Evolutionary conservation across 768 basidiomycete genomes (phyloP), one percentile per base, ranked within the genome.

Genomic region (Lanmaoa rubissima): DNA sequence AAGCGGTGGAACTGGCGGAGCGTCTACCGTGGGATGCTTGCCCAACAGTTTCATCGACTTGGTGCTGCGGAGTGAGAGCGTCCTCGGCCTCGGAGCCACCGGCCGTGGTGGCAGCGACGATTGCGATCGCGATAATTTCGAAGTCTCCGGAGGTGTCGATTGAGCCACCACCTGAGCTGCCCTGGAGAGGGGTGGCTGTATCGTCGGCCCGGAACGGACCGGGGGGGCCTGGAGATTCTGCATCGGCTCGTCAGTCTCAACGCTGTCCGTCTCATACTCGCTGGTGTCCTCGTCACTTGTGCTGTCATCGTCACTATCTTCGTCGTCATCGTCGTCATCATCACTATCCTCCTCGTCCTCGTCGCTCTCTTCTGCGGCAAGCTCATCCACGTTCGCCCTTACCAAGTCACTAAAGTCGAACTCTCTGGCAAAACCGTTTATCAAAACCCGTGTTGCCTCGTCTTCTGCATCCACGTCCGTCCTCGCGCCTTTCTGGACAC

Each of bases 331-430:
- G 0, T 63, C 59, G 14, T 80, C 82, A 19, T 79, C 78, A 9
- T 72, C 66, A 9, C 75, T 76, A 16, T 69, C 69, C 19, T 79
- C 79, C 44, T 61, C 59, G 0, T 79, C 78, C 11, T 81, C 83
- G 34, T 82, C 82, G 42, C 74, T 80, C 62, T 84, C 85, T 63
- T 92, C 88, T 4, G 87, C 92, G 7, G 85, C 89, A 51, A 93
- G 71, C 63, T 95, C 94, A 48, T 87, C 79, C 10, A 84, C 91
- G 65, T 93, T 90, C 5, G 85, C 92, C 49, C 80, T 78, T 32
- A 90, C 82, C 42, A 95, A 76, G 38, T 91, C 89, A 12, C 89
- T 86, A 59, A 98, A 86, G 68, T 84, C 85, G 48, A 98, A 79
- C 64, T 93, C 92, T 17, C 80, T 82, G 49, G 94, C 85, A 34